Conservation (phyloP, 495 filamentous ascomycete species). For the Apodospora peruviana region DNA sequence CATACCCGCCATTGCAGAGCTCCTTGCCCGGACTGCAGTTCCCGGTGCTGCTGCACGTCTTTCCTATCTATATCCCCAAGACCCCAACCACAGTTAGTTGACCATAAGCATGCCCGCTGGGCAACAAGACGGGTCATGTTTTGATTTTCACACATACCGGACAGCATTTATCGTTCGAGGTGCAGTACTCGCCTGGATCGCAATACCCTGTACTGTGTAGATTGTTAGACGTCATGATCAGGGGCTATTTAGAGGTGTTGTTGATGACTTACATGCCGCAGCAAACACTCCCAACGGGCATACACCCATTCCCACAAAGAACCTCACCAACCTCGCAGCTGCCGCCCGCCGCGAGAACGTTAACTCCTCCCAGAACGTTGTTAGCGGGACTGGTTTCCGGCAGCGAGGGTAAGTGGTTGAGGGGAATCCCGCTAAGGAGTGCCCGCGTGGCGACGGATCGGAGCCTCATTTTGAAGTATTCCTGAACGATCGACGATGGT, state of each 20-base stretch:
- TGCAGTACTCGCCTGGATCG: slow-evolving; percentile 17
- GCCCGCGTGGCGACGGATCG: background rate
- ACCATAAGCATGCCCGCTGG: too few species aligned
- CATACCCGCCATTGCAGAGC: slow-evolving; percentile 6
- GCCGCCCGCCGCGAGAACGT: background rate
- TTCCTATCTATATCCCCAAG: too few species aligned
- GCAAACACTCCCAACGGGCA: background rate
- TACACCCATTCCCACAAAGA: background rate
- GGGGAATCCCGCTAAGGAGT: background rate
- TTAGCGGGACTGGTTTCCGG: background rate
- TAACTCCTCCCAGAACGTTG: background rate
- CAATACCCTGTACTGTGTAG: slow-evolving; percentile 8
- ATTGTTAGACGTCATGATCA: background rate
- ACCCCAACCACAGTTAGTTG: too few species aligned
- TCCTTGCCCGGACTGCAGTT: slow-evolving; percentile 10
- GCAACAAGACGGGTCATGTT: too few species aligned
- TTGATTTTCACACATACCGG: too few species aligned
- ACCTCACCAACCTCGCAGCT: background rate
- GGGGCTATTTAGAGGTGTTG: background rate
- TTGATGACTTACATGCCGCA: background rate
- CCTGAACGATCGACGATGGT: background rate
- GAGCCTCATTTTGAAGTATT: background rate
- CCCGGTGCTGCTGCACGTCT: slow-evolving; percentile 9
- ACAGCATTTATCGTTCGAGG: slow-evolving; percentile 11
- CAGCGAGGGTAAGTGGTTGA: background rate